Evolutionary conservation across 352 stramenopile genomes (phyloP), one percentile per base, ranked within the genome.

Genomic region (Lagenidium sp.): DNA sequence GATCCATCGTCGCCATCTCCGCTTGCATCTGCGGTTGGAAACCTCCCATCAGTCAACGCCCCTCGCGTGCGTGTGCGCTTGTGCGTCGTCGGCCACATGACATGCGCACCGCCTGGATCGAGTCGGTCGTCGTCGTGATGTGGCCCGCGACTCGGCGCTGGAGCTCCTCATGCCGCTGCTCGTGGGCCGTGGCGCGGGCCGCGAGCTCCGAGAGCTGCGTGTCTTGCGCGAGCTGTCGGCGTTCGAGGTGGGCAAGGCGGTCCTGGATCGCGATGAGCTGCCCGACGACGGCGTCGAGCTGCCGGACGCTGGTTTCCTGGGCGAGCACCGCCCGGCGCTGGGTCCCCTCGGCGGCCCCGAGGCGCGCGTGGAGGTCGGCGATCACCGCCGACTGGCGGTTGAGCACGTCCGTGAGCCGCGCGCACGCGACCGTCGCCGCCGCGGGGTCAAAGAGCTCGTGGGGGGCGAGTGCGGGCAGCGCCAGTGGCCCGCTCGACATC

Each of bases 401-500:
- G 40, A 86, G 65, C 30, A 77, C 62, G n/a, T 68, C 61, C 18
- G 82, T 71, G 15, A 86, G 68, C 1, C 70, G 60, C 44, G 77
- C 63, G 52, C 69, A 69, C 15, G 70, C 63, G 6, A 53, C 61
- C 30, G 81, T 60, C 2, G 66, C 52, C 2, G 68, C 68, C 30
- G 72, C 57, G 4, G 64, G 66, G 30, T 82, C 60, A 49, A 81
- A 86, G 15, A 86, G 48, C 13, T 86, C 68, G 28, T 47, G 32
- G 12, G 82, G 56, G 31, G 47, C 36, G 23, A 62, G 47, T 22
- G 28, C 4, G 11, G 53, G 11, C 19, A 7, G 39, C 19, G 6
- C 11, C 1, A 28, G 28, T 16, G 44, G 36, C 22, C 42, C 24
- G 2, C 41, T 16, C 0, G 32, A 24, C 13, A 28, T 26, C 11